Conservation (phyloP, 805 yeast species). For the Saturnispora silvae region DNA sequence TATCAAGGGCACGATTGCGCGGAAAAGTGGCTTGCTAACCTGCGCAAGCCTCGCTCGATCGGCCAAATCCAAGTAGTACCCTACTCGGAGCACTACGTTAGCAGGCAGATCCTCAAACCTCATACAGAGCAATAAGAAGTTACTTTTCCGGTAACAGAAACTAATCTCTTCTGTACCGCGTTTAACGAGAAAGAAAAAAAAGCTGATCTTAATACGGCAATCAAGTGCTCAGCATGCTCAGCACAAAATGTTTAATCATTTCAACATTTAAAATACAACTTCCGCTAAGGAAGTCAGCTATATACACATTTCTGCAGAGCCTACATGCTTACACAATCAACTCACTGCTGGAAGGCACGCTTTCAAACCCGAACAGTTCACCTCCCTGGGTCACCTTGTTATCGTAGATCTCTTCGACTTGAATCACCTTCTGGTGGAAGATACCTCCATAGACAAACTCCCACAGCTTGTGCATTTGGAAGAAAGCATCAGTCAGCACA, state of each 20-base stretch:
- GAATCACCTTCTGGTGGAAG: conserved; percentile 22
- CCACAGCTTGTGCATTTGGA: conserved; percentile 9
- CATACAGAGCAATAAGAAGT: too few relatives aligned
- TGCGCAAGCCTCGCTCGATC: conserved; percentile 7
- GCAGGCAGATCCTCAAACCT: conserved; percentile 11
- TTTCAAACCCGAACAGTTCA: conserved; percentile 33
- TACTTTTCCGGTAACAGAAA: too few relatives aligned
- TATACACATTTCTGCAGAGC: too few relatives aligned
- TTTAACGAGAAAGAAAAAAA: too few relatives aligned
- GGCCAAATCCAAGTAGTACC: conserved; percentile 5
- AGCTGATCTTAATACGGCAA: too few relatives aligned
- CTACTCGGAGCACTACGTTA: conserved; percentile 7
- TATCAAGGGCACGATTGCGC: conserved; percentile 11
- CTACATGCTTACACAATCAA: conserved; percentile 16
- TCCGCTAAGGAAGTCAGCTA: too few relatives aligned
- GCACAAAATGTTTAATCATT: too few relatives aligned
- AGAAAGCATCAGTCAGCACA: conserved; percentile 11
- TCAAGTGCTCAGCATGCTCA: conserved; percentile 2
- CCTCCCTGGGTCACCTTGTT: conserved; percentile 33
- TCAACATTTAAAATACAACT: too few relatives aligned
- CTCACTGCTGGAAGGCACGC: conserved; percentile 21
- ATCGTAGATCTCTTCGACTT: conserved; percentile 36
- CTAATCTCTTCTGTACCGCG: too few relatives aligned
- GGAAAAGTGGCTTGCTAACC: conserved; percentile 4
- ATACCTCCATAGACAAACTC: conserved; percentile 5